Conservation (phyloP, 2,329 filamentous ascomycete species). For the Epichloe scottii region DNA sequence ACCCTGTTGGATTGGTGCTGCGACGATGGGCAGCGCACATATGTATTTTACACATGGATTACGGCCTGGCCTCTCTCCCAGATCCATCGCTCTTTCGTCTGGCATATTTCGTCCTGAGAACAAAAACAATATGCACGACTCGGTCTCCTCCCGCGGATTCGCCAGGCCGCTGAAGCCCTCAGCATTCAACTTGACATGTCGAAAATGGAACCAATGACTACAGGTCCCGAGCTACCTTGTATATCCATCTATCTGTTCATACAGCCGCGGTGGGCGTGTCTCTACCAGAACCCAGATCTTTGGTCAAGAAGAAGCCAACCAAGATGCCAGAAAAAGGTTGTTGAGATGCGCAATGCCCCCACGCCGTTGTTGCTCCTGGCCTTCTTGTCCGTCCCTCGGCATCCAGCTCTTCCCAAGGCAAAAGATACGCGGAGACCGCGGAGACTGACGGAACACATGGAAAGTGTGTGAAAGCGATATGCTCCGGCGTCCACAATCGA, state of each 20-base stretch:
- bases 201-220: too few relatives aligned
- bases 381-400: conserved; percentile 1
- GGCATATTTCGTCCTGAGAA: too few relatives aligned
- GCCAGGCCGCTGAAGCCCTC: too few relatives aligned
- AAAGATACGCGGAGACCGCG: neutral
- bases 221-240: neutral
- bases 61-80: neutral
- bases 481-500: neutral
- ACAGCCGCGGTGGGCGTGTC: neutral
- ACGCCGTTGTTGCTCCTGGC: neutral
- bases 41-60: too few relatives aligned
- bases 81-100: neutral
- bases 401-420: neutral
- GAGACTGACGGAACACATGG: neutral
- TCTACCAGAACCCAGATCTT: neutral
- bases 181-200: too few relatives aligned
- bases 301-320: neutral
- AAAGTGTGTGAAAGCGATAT: neutral
- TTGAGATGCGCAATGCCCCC: conserved; percentile 5
- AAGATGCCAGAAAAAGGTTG: conserved; percentile 1
- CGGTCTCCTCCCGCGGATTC: too few relatives aligned
- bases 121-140: too few relatives aligned
- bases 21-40: neutral
- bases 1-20: neutral
- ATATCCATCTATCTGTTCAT: neutral